Conservation (phyloP, 2,329 filamentous ascomycete genomes). For the Fusarium palustre region DNA sequence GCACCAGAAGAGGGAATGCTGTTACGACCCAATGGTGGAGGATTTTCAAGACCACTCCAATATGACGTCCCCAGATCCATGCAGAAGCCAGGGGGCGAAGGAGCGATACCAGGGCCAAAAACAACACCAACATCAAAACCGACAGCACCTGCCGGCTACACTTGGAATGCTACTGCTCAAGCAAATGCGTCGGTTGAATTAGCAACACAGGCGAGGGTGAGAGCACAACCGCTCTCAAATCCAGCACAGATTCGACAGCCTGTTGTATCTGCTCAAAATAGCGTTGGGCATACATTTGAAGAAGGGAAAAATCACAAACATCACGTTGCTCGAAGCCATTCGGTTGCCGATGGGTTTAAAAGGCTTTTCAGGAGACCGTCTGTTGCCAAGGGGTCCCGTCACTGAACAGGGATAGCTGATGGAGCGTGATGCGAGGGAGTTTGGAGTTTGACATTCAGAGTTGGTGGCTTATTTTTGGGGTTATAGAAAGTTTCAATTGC, state of each 20-base stretch:
- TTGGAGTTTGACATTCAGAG: neutral
- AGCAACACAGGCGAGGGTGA: neutral
- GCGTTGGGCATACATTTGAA: constrained; percentile 6
- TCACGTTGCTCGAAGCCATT: constrained; percentile 48
- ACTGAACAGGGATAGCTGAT: neutral
- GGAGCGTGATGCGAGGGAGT: neutral
- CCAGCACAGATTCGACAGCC: constrained; percentile 15
- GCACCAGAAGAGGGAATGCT: constrained; percentile 16
- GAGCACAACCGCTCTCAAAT: constrained; percentile 10
- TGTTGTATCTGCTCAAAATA: constrained; percentile 18
- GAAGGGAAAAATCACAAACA: constrained; percentile 13
- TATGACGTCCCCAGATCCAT: constrained; percentile 14
- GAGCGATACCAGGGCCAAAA: constrained; percentile 17
- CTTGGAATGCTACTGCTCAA: constrained; percentile 4
- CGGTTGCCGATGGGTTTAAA: constrained; percentile 54
- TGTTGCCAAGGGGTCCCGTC: constrained; percentile 7
- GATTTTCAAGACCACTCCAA: constrained; percentile 17
- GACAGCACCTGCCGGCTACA: constrained; percentile 15
- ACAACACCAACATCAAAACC: constrained; percentile 6
- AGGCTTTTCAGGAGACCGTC: constrained; percentile 55
- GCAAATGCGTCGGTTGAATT: constrained; percentile 1
- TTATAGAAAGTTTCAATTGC: neutral
- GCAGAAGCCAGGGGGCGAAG: constrained; percentile 13
- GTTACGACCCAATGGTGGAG: neutral
- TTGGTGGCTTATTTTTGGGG: neutral